phyloP scores from a whole-genome alignment of 1,284 basidiomycete genomes.

The Marasmius sp. region DNA sequence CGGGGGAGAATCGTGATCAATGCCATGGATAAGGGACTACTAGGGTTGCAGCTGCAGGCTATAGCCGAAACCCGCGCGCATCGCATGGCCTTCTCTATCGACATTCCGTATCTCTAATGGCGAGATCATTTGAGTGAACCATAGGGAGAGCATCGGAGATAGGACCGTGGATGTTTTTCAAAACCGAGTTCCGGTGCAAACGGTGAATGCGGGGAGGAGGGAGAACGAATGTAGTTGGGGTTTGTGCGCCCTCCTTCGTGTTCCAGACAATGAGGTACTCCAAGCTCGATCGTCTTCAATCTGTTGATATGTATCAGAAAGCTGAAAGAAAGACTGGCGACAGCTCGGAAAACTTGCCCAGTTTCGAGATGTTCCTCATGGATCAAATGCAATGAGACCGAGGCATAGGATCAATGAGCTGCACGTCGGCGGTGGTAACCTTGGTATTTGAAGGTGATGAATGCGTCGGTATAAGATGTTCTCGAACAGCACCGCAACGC shows the following conservation, averaged over 20 bases:
- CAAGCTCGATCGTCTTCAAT: constrained; percentile 95
- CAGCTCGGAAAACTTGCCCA: constrained; percentile 64
- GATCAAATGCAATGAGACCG: constrained; percentile 96
- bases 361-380: constrained; percentile 81
- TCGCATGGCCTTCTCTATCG: constrained; percentile 91
- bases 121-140: constrained; percentile 98
- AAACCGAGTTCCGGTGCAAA: constrained; percentile 84
- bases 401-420: constrained; percentile 80
- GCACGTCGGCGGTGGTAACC: constrained; percentile 69
- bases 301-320: constrained; percentile 40
- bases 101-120: constrained; percentile 83
- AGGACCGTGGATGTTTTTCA: constrained; percentile 94
- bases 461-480: too few species aligned
- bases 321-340: too few species aligned
- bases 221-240: constrained; percentile 94
- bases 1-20: constrained; percentile 69
- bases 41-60: constrained; percentile 55
- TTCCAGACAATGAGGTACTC: constrained; percentile 92
- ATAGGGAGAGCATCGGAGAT: constrained; percentile 94
- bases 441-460: constrained; percentile 88
- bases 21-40: constrained; percentile 81
- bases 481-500: constrained; percentile 83
- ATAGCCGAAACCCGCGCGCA: constrained; percentile 80
- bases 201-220: constrained; percentile 92
- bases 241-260: constrained; percentile 91